Base-by-base conservation (phyloP, 345 rosid genomes). In the Boechera divaricarpa region DNA sequence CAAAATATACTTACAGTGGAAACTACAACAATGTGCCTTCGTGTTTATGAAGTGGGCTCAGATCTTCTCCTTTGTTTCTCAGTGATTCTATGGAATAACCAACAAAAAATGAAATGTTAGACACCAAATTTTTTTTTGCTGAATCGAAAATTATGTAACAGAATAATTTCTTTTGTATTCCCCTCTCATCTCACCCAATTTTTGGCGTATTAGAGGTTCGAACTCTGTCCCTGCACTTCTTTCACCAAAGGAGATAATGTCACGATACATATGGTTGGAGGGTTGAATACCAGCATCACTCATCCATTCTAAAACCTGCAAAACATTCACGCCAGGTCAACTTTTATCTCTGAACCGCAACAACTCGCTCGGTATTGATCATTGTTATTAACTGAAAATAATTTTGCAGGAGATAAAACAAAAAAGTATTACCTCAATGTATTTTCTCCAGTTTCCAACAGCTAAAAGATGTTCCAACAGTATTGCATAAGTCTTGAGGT, bases 251-350 rank as follows among this genome's bases (percentile, higher is more conserved):
- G 83, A 87, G 57, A 75, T 15, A 70, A 94, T 84, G 81, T 90
- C 90, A 53, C 61, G 61, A 42, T 87, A 86, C 97, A 94, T 91
- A 66, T 81, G 84, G 63, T 63, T 74, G n/a, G 96, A 85, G 61
- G 95, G 97, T 62, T 81, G 84, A 73, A 89, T 73, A 69, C 90
- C 86, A 8, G 88, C 85, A 70, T 87, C 94, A 79, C 78, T 81
- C 97, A 91, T 92, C 98, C 97, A 94, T 59, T 88, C 90, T 63
- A 89, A 74, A 36, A 94, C 92, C 97, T 94, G 83, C 74, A 81
- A 63, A 48, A n/a, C 77, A 78, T 67, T 59, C 64, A 59, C 48
- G 33, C 31, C 5, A 47, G 1, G 11, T 44, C 58, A 12, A 54
- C 15, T 2, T 21, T 56, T 54, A 16, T 44, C 57, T 28, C 38